phyloP scores from a whole-genome alignment of 1,284 basidiomycete genomes.

The Leccinum angustisporum region DNA sequence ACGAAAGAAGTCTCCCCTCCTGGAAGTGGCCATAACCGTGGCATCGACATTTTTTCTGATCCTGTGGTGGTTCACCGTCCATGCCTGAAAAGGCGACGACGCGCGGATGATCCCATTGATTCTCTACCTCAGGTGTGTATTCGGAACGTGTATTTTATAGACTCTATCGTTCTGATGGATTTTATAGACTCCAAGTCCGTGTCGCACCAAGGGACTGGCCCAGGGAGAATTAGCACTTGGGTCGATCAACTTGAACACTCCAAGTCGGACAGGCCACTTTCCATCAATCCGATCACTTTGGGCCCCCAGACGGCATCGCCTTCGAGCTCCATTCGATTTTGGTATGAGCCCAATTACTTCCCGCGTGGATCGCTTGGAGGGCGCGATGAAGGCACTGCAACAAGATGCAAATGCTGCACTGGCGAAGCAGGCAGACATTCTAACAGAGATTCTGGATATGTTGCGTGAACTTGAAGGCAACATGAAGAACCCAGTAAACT shows the following conservation, averaged over 20 bases:
- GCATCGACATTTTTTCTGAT: no score
- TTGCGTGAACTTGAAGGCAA: no score
- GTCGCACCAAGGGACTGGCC: no score
- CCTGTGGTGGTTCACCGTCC: background rate
- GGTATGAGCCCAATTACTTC: background rate
- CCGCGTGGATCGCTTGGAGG: background rate
- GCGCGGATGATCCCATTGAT: background rate
- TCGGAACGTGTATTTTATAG: background rate
- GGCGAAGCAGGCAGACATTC: background rate
- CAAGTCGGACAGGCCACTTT: no score
- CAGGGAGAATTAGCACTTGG: background rate
- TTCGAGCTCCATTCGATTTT: background rate
- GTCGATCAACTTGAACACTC: no score
- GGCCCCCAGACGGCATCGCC: background rate
- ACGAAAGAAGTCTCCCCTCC: background rate
- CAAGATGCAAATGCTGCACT: background rate
- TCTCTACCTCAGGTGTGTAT: background rate
- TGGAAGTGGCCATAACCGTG: background rate
- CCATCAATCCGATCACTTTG: no score
- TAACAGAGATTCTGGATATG: background rate
- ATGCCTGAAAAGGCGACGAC: background rate
- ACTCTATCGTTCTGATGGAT: background rate
- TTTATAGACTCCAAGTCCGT: no score
- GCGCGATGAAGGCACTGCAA: background rate
- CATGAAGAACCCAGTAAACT: no score